These are phyloP conservation scores for Neurospora tetraspora DNA, from an alignment of 495 filamentous ascomycete genomes.

Conservation along the genomic window DNA sequence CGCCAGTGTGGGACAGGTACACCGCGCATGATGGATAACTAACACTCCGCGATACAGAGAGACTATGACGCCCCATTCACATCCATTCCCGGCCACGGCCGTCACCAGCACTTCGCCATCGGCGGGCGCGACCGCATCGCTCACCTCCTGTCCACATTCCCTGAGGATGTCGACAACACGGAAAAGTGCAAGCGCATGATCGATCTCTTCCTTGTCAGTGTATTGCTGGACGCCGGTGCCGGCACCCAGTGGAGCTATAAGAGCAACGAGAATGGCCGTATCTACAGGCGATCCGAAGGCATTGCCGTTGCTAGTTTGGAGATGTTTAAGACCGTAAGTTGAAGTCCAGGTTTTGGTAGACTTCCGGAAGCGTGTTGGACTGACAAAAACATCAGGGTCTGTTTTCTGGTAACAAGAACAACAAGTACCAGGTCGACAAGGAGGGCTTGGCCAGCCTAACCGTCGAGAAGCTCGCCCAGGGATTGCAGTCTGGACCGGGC, in stretches of 20 bases:
- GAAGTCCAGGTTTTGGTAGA: background rate
- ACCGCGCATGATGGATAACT: conserved; percentile 1
- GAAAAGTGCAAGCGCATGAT: conserved; percentile 70
- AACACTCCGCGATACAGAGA: conserved; percentile 42
- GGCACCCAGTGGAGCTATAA: conserved; percentile 81
- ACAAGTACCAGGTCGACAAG: conserved; percentile 85
- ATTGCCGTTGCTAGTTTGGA: conserved; percentile 89
- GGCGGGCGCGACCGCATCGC: conserved; percentile 69
- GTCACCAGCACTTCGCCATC: conserved; percentile 86
- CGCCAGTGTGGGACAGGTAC: background rate
- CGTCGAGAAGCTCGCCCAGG: conserved; percentile 61
- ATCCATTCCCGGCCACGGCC: conserved; percentile 74
- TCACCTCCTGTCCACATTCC: conserved; percentile 60
- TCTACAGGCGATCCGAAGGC: conserved; percentile 82
- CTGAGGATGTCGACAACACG: conserved; percentile 49
- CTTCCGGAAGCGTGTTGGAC: background rate
- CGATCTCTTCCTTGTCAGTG: conserved; percentile 83
- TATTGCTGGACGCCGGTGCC: conserved; percentile 79
- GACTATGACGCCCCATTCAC: conserved; percentile 82
- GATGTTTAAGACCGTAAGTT: conserved; percentile 74
- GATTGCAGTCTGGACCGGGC: conserved; percentile 69
- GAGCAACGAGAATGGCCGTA: conserved; percentile 76
- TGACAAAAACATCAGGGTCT: conserved; percentile 42
- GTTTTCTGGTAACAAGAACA: conserved; percentile 72
- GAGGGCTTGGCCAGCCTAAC: conserved; percentile 67